Evolutionary conservation across 495 filamentous ascomycete genomes (phyloP), one percentile per base, ranked within the genome.

Genomic region (Annulohypoxylon nitens): DNA sequence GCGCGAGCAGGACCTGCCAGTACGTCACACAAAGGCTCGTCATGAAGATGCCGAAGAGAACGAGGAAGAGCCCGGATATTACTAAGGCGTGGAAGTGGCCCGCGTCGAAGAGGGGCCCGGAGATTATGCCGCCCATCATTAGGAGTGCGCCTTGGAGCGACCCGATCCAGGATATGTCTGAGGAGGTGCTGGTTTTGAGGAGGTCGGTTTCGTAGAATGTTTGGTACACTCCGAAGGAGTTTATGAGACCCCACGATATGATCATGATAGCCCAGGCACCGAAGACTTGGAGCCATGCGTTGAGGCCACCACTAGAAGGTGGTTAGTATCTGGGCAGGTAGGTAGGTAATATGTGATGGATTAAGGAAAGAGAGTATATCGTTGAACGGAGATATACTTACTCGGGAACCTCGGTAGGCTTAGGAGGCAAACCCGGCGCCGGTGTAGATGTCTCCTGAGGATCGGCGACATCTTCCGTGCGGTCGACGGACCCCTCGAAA

Each of bases 1-100:
- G 90, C 2, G 85, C 79, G 1, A 93, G 80, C 3, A 92, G 61
- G 68, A 91, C 82, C 36, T 92, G 90, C 70, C 85, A 92, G 79
- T 92, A 93, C 62, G 87, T 66, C 0, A 70, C 81, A 2, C 86
- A 86, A 0, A 91, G 70, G 16, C 83, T 87, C 2, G 90, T 87
- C 89, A 92, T 91, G 89, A 92, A 91, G 10, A 93, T 77, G n/a
- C 90, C 90, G 58, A 92, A 89, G 55, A 91, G 83, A 47, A 76
- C 66, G 51, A 75, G 63, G 48, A 70, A 41, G 0, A 71, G 67
- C 25, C 78, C 78, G 1, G 45, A 26, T 14, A 57, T 9, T 11
- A 61, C 66, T n/a, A 80, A 55, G 1, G 59, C 63, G 23, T 36
- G 55, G 64, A 65, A 71, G 70, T 78, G 48, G 39, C 76, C 76